Evolutionary conservation across 768 basidiomycete genomes (phyloP).

Genomic region (Chalciporus piperatus): DNA sequence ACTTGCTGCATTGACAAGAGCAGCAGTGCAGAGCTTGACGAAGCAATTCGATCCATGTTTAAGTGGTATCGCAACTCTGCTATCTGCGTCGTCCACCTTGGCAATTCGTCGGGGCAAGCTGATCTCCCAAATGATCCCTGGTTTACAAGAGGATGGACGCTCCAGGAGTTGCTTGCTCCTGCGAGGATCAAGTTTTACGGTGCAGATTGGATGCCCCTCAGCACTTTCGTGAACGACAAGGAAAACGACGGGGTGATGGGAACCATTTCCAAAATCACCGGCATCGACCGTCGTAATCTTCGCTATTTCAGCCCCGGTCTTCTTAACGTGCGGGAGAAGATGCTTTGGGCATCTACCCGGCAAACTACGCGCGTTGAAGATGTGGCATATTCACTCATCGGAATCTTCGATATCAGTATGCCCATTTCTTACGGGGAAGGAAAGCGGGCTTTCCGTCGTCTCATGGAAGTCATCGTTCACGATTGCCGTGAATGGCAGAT

Average conservation of each 20-base stretch:
- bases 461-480: slow-evolving; percentile 11
- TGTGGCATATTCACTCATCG: slow-evolving; percentile 15
- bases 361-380: slow-evolving; percentile 17
- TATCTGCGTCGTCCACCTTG: slow-evolving; percentile 22
- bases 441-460: slow-evolving; percentile 11
- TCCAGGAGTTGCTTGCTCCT: slow-evolving; percentile 24
- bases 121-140: slow-evolving; percentile 18
- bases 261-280: not conserved
- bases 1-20: slow-evolving; percentile 27
- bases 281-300: not conserved
- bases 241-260: slow-evolving; percentile 13
- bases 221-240: slow-evolving; percentile 17
- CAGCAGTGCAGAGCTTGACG: slow-evolving; percentile 30
- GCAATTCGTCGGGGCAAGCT: not conserved
- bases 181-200: slow-evolving; percentile 18
- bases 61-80: slow-evolving; percentile 21
- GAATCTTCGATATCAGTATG: slow-evolving; percentile 13
- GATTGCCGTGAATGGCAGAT: slow-evolving; percentile 7
- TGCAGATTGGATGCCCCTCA: slow-evolving; percentile 14
- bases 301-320: slow-evolving; percentile 6
- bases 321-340: slow-evolving; percentile 6
- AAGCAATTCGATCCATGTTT: slow-evolving; percentile 30
- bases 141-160: slow-evolving; percentile 22
- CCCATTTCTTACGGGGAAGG: slow-evolving; percentile 19
- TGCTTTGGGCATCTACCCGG: slow-evolving; percentile 16